phyloP scores from a whole-genome alignment of 495 filamentous ascomycete genomes.

The Tirmania nivea region DNA sequence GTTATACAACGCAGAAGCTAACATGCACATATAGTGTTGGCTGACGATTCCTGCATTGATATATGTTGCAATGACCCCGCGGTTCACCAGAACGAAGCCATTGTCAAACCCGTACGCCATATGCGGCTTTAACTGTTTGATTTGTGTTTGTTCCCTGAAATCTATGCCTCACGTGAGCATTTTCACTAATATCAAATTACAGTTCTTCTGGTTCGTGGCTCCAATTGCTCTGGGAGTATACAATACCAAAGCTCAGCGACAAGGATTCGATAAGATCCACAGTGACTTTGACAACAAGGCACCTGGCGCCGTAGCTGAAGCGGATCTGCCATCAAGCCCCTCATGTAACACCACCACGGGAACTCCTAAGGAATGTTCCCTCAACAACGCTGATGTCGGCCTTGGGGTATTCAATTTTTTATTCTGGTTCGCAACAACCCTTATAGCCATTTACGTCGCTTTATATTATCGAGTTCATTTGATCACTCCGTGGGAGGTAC shows the following conservation, averaged over 20 bases:
- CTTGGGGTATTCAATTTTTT: slow-evolving; percentile 59
- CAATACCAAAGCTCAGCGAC: slow-evolving; percentile 24
- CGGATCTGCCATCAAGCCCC: slow-evolving; percentile 5
- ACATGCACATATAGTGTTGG: slow-evolving; percentile 42
- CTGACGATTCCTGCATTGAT: slow-evolving; percentile 60
- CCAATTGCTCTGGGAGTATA: slow-evolving; percentile 59
- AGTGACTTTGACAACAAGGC: slow-evolving; percentile 8
- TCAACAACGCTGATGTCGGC: slow-evolving; percentile 59
- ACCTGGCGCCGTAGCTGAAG: slow-evolving; percentile 8
- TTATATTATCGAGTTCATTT: slow-evolving; percentile 60
- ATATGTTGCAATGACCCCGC: slow-evolving; percentile 62
- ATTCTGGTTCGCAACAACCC: slow-evolving; percentile 42
- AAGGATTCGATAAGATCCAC: slow-evolving; percentile 19
- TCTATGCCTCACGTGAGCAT: background rate
- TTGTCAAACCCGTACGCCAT: slow-evolving; percentile 70
- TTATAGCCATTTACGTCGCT: slow-evolving; percentile 55
- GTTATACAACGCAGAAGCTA: no score
- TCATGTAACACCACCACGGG: slow-evolving; percentile 6
- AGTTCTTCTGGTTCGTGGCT: slow-evolving; percentile 62
- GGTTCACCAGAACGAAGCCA: slow-evolving; percentile 58
- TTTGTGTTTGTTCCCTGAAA: slow-evolving; percentile 5
- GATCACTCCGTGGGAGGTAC: slow-evolving; percentile 15
- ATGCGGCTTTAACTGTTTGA: slow-evolving; percentile 38
- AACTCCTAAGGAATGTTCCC: slow-evolving; percentile 30
- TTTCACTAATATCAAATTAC: background rate